Conservation (phyloP, 768 basidiomycete genomes). For the Gyrodon lividus region DNA sequence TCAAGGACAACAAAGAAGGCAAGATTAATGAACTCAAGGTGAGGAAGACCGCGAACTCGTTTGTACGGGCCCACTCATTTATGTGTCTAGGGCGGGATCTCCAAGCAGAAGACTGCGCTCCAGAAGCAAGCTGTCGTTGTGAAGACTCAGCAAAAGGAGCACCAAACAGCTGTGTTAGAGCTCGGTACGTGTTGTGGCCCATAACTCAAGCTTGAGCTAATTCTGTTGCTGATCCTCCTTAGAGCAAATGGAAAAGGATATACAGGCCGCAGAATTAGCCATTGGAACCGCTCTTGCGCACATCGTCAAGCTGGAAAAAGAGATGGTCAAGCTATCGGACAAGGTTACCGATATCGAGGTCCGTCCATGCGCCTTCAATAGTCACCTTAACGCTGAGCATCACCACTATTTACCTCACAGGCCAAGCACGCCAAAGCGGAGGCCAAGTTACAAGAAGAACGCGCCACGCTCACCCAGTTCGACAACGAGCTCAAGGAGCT, state of each 20-base stretch:
- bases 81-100: slow-evolving; percentile 57
- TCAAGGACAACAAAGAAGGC: slow-evolving; percentile 98
- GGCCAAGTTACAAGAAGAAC: slow-evolving; percentile 75
- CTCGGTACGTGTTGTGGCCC: slow-evolving; percentile 54
- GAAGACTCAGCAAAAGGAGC: slow-evolving; percentile 86
- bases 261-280: slow-evolving; percentile 19
- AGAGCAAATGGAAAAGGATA: slow-evolving; percentile 34
- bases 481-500: slow-evolving; percentile 86
- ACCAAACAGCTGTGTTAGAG: slow-evolving; percentile 84
- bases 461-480: slow-evolving; percentile 83
- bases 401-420: slow-evolving; percentile 32
- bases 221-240: background rate
- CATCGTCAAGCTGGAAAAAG: slow-evolving; percentile 55
- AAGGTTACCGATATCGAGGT: slow-evolving; percentile 39
- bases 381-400: background rate
- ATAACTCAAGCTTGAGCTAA: background rate
- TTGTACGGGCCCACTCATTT: background rate
- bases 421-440: slow-evolving; percentile 63
- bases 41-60: slow-evolving; percentile 9
- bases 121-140: slow-evolving; percentile 79
- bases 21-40: slow-evolving; percentile 95
- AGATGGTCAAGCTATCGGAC: slow-evolving; percentile 57
- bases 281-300: slow-evolving; percentile 37
- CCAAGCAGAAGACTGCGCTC: slow-evolving; percentile 74
- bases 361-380: background rate